Base-by-base conservation (phyloP, 768 basidiomycete genomes). In the Lactarius vividus region DNA sequence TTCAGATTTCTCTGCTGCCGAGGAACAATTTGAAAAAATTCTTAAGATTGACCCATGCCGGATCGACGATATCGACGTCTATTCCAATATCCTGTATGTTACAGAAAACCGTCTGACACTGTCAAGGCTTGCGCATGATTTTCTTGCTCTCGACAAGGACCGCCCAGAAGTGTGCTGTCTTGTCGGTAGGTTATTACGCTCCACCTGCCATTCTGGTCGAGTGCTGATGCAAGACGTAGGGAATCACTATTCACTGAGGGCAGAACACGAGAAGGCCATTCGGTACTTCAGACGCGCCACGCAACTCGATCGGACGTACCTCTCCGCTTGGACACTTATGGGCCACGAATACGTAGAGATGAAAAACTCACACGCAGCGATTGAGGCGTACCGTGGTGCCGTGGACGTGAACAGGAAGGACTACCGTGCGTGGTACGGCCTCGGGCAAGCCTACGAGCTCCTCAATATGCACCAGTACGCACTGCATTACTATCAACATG, bases 401-500 rank as follows among this genome's bases (percentile, higher is more conserved):
- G n/a, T n/a, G n/a, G n/a, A n/a, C n/a, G n/a, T n/a, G n/a, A n/a
- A n/a, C n/a, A n/a, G n/a, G n/a, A n/a, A n/a, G n/a, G n/a, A n/a
- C n/a, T 98, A 97, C 73, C 79, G 96, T 64, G 96, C 96, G 7
- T 99, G 97, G 97, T 98, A 96, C 77, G 97, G 97, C 40, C 87
- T 99, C 60, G 97, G 96, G 4, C 97, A 99, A 75, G 94, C 96
- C 15, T 99, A 98, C 74, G 96, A 98, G 72, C 82, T 99, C 28
- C 79, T 98, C 61, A 96, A 91, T 73, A 98, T 98, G 96, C 94
- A 94, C 68, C 88, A 93, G 73, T 98, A 98, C 78, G 91, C 96
- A 6, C 80, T 98, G 35, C 88, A 96, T 76, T 99, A 98, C 77
- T 98, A 95, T 74, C 96, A 98, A 73, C 88, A 93, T 72, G 96